These are phyloP conservation scores for Aureobasidium lini DNA, from an alignment of 2,329 filamentous ascomycete genomes.

Conservation along the genomic window DNA sequence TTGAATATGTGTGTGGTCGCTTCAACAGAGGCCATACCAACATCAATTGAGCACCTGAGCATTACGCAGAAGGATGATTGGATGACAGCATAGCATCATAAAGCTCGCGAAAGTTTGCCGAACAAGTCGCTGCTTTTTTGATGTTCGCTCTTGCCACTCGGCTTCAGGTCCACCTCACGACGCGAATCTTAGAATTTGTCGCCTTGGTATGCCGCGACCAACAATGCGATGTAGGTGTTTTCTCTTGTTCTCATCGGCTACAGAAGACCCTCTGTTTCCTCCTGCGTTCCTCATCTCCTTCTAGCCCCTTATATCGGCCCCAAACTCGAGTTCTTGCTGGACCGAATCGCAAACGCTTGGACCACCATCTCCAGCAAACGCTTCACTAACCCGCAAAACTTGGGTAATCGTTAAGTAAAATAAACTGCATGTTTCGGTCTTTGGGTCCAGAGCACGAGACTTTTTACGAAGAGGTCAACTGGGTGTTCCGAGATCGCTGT, in stretches of 20 bases:
- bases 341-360: neutral
- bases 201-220: neutral
- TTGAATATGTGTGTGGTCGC: neutral
- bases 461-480: neutral
- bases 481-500: slow-evolving; percentile 10
- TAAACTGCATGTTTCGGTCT: slow-evolving; percentile 1
- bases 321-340: neutral
- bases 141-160: slow-evolving; percentile 6
- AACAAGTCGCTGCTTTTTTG: neutral
- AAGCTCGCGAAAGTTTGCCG: neutral
- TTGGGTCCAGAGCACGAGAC: slow-evolving; percentile 8
- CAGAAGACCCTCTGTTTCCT: neutral
- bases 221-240: neutral
- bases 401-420: slow-evolving; percentile 8
- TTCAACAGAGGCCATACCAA: neutral
- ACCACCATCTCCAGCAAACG: slow-evolving; percentile 4
- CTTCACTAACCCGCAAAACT: slow-evolving; percentile 1
- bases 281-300: neutral
- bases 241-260: neutral
- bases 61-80: neutral
- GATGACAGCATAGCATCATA: neutral
- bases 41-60: neutral
- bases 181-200: neutral
- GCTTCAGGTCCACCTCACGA: slow-evolving; percentile 1
- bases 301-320: neutral